phyloP scores from a whole-genome alignment of 2,329 filamentous ascomycete genomes.

The Alternaria novae-zelandiae region DNA sequence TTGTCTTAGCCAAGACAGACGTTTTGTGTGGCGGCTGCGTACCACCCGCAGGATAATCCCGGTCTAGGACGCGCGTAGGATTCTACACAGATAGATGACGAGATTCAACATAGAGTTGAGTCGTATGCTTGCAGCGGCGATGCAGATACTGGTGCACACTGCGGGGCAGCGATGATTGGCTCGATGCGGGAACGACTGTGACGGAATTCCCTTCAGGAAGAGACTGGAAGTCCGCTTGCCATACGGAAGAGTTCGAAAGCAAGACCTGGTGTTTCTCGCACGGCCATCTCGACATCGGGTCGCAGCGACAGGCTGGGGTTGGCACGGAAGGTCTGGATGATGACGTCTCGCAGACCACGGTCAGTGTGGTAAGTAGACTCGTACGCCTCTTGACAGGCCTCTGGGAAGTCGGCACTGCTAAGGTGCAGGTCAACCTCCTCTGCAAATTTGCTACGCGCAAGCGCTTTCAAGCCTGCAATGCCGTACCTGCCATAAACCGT shows the following conservation, averaged over 20 bases:
- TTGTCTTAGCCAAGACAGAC: neutral
- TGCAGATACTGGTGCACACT: neutral
- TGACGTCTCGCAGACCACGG: constrained; percentile 55
- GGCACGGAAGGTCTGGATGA: constrained; percentile 55
- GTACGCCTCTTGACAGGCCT: constrained; percentile 58
- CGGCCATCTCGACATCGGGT: constrained; percentile 52
- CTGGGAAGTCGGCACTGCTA: constrained; percentile 54
- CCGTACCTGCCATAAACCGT: constrained; percentile 50
- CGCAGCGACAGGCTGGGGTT: constrained; percentile 55
- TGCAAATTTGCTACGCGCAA: constrained; percentile 56
- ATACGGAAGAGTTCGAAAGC: constrained; percentile 58
- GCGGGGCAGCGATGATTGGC: neutral
- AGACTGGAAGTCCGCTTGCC: constrained; percentile 54
- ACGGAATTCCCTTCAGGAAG: constrained; percentile 26
- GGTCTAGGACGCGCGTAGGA: constrained; percentile 1
- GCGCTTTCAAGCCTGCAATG: constrained; percentile 54
- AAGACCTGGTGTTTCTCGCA: constrained; percentile 55
- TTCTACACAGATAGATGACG: neutral
- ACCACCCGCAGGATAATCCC: neutral
- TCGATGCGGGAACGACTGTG: neutral
- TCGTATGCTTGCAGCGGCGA: constrained; percentile 6
- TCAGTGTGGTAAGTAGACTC: constrained; percentile 58
- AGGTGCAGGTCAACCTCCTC: constrained; percentile 53
- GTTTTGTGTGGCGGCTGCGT: neutral
- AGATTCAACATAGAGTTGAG: neutral